Evolutionary conservation across 2,329 filamentous ascomycete species (phyloP).

Genomic region (Plenodomus biglobosus): DNA sequence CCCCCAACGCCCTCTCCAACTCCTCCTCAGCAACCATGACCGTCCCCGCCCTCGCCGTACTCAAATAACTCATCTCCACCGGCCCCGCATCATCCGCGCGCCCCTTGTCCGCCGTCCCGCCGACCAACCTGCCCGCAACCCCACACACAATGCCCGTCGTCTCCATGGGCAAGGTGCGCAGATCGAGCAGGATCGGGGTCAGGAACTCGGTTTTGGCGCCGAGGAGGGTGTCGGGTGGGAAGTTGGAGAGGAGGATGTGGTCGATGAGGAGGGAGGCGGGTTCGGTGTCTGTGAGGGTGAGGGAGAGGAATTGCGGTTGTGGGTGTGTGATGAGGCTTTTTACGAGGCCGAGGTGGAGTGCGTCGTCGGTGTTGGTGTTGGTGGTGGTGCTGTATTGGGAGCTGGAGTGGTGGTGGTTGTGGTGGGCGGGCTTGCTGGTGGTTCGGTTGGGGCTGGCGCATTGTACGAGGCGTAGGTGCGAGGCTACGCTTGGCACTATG

Average conservation of each 20-base stretch:
- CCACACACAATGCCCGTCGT: conserved; percentile 95
- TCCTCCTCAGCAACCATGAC: conserved; percentile 81
- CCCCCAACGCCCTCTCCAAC: conserved; percentile 70
- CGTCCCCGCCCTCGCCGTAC: conserved; percentile 82
- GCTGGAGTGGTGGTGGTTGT: conserved; percentile 64
- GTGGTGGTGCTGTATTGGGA: conserved; percentile 31
- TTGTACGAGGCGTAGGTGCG: conserved; percentile 71
- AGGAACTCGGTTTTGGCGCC: conserved; percentile 72
- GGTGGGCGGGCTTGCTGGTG: conserved; percentile 33
- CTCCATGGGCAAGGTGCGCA: conserved; percentile 77
- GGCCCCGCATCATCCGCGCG: conserved; percentile 39
- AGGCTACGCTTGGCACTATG: conserved; percentile 72
- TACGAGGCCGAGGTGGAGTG: conserved; percentile 51
- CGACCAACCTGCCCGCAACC: conserved; percentile 79
- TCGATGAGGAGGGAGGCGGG: conserved; percentile 74
- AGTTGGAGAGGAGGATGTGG: conserved; percentile 63
- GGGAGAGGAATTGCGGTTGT: conserved; percentile 69
- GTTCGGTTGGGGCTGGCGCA: conserved; percentile 64
- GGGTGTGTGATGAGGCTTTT: conserved; percentile 52
- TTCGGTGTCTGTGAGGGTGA: conserved; percentile 72
- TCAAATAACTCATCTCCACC: conserved; percentile 86
- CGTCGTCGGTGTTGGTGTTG: conserved; percentile 44
- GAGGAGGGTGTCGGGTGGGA: conserved; percentile 65
- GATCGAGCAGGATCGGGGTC: conserved; percentile 85
- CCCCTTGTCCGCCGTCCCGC: conserved; percentile 60